Conservation (phyloP, 1,284 basidiomycete genomes). For the Moesziomyces parantarcticus region DNA sequence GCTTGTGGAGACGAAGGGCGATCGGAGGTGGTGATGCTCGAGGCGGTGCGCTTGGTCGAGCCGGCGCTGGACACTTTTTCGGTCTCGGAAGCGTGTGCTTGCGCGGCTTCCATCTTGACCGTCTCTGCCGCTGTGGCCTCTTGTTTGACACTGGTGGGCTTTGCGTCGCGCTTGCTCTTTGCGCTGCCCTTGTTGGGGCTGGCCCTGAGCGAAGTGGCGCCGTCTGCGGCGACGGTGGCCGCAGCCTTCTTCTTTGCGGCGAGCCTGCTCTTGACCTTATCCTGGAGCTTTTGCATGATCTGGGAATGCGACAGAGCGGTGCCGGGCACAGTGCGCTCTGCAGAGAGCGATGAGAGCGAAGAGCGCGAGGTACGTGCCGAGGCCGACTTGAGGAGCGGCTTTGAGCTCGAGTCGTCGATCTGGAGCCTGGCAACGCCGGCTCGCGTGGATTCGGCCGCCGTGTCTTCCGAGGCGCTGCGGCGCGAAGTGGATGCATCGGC, state of each 20-base stretch:
- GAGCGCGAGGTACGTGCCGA: constrained; percentile 11
- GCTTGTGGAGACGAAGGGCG: not conserved
- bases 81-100: not conserved
- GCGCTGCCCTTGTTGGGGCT: not conserved
- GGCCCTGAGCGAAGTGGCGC: not conserved
- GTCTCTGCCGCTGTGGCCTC: not conserved
- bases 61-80: not conserved
- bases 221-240: not conserved
- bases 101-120: not conserved
- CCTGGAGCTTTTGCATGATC: constrained; percentile 45
- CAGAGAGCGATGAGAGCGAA: constrained; percentile 4
- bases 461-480: constrained; percentile 21
- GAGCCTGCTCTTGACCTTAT: constrained; percentile 40
- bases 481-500: constrained; percentile 5
- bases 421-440: constrained; percentile 39
- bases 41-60: constrained; percentile 23
- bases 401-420: constrained; percentile 19
- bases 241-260: constrained; percentile 31
- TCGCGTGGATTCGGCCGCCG: constrained; percentile 25
- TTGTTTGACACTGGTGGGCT: not conserved
- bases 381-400: not conserved
- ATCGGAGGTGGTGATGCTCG: constrained; percentile 9
- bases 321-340: constrained; percentile 2
- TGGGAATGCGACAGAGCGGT: constrained; percentile 38
- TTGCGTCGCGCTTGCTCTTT: not conserved